Evolutionary conservation across 805 yeast genomes (phyloP), one percentile per base, ranked within the genome.

Genomic region (Saccharomycopsis capsularis): DNA sequence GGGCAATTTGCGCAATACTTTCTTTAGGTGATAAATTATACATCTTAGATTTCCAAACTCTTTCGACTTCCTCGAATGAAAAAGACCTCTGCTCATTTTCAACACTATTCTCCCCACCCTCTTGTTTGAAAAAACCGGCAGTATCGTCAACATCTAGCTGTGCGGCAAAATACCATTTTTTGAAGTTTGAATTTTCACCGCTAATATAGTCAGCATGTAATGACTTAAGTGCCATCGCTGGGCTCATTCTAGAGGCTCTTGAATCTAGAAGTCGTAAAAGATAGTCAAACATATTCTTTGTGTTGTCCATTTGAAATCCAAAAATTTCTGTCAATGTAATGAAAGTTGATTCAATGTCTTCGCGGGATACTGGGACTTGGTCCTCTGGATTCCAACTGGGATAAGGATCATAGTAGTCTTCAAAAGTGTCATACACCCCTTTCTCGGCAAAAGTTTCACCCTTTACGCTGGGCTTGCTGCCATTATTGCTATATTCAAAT

Each of bases 101-200:
- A 35, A 44, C 48, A 1, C 59, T 47, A n/a, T 18, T 19, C 18
- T 21, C 18, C 15, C 23, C 18, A 7, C 25, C 41, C 3, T 35
- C 44, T 16, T 60, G 45, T 48, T 68, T 60, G 2, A 56, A 61
- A 50, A 64, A 67, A 1, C 74, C 75, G 50, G 66, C 50, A 1
- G 71, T 62, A 55, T 78, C 82, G 48, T 76, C 79, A 34, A 76
- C 62, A 64, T 84, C 89, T 67, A 83, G 68, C 52, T 76, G 78
- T 2, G 86, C 77, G 1, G 88, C 87, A 65, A 85, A 81, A 57
- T 81, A 83, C 93, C 93, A 84, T 56, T 79, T 83, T 51, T 74
- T 71, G 60, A 76, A 84, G 59, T 84, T 84, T 1, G 91, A 69
- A 56, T 79, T 76, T 3, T 70, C 57, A 0, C 91, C 93, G 2